Evolutionary conservation across 2,329 filamentous ascomycete genomes (phyloP).

Genomic region (Graphilbum sp.): DNA sequence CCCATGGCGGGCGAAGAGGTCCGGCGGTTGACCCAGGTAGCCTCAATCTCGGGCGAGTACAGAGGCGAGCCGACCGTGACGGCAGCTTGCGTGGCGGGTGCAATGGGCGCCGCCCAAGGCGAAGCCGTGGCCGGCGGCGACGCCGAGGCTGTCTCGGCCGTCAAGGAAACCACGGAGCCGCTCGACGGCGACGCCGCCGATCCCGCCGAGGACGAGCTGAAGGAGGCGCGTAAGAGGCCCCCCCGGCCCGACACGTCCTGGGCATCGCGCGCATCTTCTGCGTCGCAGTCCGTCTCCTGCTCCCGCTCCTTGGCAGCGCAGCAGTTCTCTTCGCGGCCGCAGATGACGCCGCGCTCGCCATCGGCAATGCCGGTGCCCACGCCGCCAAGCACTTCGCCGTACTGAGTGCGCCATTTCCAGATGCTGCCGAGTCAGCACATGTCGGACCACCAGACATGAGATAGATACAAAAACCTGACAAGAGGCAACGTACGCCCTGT

Average conservation of each 20-base stretch:
- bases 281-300: slow-evolving; percentile 72
- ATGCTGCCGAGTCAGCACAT: slow-evolving; percentile 31
- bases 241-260: slow-evolving; percentile 10
- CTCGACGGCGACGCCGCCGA: slow-evolving; percentile 3
- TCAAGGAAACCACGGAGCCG: no score
- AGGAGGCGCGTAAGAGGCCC: slow-evolving; percentile 1
- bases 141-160: background rate
- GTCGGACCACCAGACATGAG: no score
- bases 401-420: slow-evolving; percentile 81
- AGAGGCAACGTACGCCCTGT: slow-evolving; percentile 30
- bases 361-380: slow-evolving; percentile 79
- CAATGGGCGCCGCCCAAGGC: slow-evolving; percentile 7
- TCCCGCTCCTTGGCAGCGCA: slow-evolving; percentile 63
- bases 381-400: slow-evolving; percentile 64
- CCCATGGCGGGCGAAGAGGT: slow-evolving; percentile 36
- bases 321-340: slow-evolving; percentile 62
- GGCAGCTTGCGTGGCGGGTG: slow-evolving; percentile 8
- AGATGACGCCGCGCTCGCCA: slow-evolving; percentile 75
- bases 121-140: background rate
- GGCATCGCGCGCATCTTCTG: slow-evolving; percentile 48
- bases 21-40: slow-evolving; percentile 11
- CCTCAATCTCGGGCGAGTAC: slow-evolving; percentile 9
- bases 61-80: slow-evolving; percentile 8
- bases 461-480: no score
- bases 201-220: slow-evolving; percentile 3